Conservation (phyloP, 2,329 filamentous ascomycete species). For the Trichoderma pleuroti region DNA sequence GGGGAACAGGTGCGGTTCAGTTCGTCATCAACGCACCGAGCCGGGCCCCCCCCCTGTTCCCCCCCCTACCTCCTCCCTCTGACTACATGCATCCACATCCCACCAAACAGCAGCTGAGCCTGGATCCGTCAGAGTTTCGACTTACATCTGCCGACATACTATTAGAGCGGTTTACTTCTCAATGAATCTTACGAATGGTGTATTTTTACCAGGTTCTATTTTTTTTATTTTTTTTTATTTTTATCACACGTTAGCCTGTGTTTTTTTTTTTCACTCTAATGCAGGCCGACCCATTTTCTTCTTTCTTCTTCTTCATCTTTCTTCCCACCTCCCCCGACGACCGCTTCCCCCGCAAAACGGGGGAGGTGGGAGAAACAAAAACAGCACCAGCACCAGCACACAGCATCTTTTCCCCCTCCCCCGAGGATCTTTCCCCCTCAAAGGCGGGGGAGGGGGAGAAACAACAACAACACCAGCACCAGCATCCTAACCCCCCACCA, state of each 20-base stretch:
- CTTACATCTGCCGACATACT: conserved; percentile 14
- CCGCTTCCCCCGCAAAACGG: not conserved
- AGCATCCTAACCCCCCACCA: no score
- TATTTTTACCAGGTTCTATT: not conserved
- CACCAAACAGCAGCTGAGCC: conserved; percentile 5
- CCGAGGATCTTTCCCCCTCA: not conserved
- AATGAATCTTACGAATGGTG: conserved; percentile 3
- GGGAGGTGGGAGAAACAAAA: not conserved
- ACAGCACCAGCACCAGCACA: not conserved
- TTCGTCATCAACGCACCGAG: not conserved
- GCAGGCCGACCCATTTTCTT: not conserved
- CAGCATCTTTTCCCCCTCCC: not conserved
- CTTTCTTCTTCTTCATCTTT: not conserved
- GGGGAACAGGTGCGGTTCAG: not conserved
- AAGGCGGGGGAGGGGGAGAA: no score
- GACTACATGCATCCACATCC: not conserved
- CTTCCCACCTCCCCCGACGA: not conserved
- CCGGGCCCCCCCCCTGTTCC: not conserved
- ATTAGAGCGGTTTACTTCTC: not conserved
- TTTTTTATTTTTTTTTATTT: no score
- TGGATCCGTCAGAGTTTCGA: conserved; percentile 3
- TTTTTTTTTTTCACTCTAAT: not conserved
- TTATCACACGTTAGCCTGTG: not conserved
- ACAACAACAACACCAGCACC: no score
- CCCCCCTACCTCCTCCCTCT: not conserved